Evolutionary conservation across 2,329 filamentous ascomycete species (phyloP).

Genomic region (Fusarium sacchari): DNA sequence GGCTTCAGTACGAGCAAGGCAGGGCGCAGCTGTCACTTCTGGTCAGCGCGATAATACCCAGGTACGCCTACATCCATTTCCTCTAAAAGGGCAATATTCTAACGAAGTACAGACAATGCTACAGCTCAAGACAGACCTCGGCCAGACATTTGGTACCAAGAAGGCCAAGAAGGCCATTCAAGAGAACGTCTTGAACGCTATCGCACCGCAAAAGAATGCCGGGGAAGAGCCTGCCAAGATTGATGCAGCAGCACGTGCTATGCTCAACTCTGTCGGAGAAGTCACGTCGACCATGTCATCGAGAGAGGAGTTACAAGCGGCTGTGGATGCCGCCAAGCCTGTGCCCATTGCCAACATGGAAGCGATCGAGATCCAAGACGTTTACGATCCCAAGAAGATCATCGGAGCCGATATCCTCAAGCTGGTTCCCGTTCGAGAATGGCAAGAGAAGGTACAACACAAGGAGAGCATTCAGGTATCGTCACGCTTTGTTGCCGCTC

Average conservation of each 20-base stretch:
- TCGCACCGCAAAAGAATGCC: slow-evolving; percentile 56
- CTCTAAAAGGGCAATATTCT: slow-evolving; percentile 2
- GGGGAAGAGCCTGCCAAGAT: slow-evolving; percentile 58
- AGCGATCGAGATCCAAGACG: slow-evolving; percentile 74
- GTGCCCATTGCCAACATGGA: slow-evolving; percentile 75
- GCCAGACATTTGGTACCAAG: slow-evolving; percentile 84
- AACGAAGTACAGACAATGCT: slow-evolving; percentile 61
- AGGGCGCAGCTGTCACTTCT: slow-evolving; percentile 60
- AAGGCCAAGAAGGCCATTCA: slow-evolving; percentile 83
- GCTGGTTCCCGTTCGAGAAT: slow-evolving; percentile 75
- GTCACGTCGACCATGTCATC: slow-evolving; percentile 74
- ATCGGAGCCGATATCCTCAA: slow-evolving; percentile 75
- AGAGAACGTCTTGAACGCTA: slow-evolving; percentile 76
- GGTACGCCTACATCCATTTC: slow-evolving; percentile 28
- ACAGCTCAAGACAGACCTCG: slow-evolving; percentile 74
- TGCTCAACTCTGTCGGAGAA: slow-evolving; percentile 71
- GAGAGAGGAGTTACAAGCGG: slow-evolving; percentile 71
- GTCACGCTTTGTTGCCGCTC: slow-evolving; percentile 73
- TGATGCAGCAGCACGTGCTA: slow-evolving; percentile 64
- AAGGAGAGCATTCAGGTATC: slow-evolving; percentile 65
- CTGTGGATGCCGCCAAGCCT: slow-evolving; percentile 74
- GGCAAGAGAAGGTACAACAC: slow-evolving; percentile 73
- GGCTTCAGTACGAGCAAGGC: slow-evolving; percentile 65
- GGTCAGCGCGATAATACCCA: slow-evolving; percentile 45
- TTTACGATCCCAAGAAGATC: slow-evolving; percentile 74